Percentiles rank a stretch among this genome's conserved stretches.
These are phyloP conservation scores for Quercus rubra DNA, from an alignment of 306 rosid genomes.

Conservation along the genomic window DNA sequence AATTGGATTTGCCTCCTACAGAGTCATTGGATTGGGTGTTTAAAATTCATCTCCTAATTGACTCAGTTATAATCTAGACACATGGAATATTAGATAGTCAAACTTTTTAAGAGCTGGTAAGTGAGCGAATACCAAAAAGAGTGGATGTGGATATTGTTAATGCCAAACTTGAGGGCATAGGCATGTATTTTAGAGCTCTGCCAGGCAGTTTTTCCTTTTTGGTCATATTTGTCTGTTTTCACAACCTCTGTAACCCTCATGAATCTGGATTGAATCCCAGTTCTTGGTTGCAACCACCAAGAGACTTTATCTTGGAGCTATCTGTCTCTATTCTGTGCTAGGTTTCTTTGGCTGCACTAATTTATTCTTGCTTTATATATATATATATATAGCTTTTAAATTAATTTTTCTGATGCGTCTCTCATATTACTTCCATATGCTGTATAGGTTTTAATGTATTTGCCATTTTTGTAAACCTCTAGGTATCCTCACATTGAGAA, in stretches of 20 bases:
- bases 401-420: background rate
- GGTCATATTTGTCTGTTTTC: background rate
- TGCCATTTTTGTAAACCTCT: slow-evolving; percentile 22
- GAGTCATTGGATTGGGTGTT: background rate
- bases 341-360: background rate
- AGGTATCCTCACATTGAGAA: slow-evolving; percentile 83
- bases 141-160: background rate
- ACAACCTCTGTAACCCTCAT: background rate
- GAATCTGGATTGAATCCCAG: background rate
- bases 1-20: background rate
- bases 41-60: background rate
- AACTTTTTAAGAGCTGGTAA: background rate
- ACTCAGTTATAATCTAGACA: background rate
- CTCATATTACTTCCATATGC: background rate
- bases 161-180: background rate
- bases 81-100: background rate
- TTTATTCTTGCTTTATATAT: background rate
- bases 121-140: background rate
- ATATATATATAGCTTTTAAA: background rate
- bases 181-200: background rate
- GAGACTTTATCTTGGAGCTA: background rate
- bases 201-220: background rate
- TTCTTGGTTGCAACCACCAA: background rate
- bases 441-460: background rate
- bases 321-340: background rate